These are phyloP conservation scores for Fraxinus americana DNA, from an alignment of 257 asterid genomes.

Conservation along the genomic window DNA sequence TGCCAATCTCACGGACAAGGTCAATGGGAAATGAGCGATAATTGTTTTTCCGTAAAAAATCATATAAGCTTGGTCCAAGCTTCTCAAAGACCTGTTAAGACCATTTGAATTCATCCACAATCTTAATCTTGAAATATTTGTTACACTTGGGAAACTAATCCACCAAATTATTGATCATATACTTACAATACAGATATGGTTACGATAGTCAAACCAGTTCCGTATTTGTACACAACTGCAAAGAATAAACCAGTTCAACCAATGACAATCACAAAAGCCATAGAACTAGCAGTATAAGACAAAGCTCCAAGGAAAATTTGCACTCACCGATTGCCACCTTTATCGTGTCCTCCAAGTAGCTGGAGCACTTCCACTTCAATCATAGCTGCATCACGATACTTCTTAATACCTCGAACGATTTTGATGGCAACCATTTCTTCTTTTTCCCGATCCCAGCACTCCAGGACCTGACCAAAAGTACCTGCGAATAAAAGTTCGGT, in stretches of 20 bases:
- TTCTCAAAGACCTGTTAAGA: slow-evolving; percentile 98
- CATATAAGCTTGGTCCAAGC: slow-evolving; percentile 99
- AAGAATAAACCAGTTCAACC: slow-evolving; percentile 87
- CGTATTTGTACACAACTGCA: slow-evolving; percentile 99
- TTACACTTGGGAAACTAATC: slow-evolving; percentile 70
- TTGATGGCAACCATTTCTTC: slow-evolving; percentile 89
- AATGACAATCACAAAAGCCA: slow-evolving; percentile 37
- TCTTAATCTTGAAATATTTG: slow-evolving; percentile 34
- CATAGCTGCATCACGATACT: slow-evolving; percentile 90
- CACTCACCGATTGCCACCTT: slow-evolving; percentile 81
- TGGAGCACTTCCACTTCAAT: slow-evolving; percentile 89
- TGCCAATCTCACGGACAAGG: slow-evolving; percentile 98
- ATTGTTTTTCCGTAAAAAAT: slow-evolving; percentile 98
- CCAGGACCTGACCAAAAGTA: slow-evolving; percentile 91
- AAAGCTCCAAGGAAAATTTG: not conserved
- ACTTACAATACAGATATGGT: slow-evolving; percentile 99
- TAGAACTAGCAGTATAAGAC: slow-evolving; percentile 13
- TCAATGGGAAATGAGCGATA: slow-evolving; percentile 98
- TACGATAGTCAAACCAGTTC: slow-evolving; percentile 38
- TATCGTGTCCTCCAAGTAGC: slow-evolving; percentile 84
- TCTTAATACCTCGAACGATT: slow-evolving; percentile 77
- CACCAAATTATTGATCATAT: slow-evolving; percentile 63
- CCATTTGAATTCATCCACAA: slow-evolving; percentile 75
- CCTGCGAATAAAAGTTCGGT: slow-evolving; percentile 35
- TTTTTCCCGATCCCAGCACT: slow-evolving; percentile 30